These are phyloP conservation scores for Ochetophila trinervis DNA, from an alignment of 306 rosid genomes.

Conservation along the genomic window DNA sequence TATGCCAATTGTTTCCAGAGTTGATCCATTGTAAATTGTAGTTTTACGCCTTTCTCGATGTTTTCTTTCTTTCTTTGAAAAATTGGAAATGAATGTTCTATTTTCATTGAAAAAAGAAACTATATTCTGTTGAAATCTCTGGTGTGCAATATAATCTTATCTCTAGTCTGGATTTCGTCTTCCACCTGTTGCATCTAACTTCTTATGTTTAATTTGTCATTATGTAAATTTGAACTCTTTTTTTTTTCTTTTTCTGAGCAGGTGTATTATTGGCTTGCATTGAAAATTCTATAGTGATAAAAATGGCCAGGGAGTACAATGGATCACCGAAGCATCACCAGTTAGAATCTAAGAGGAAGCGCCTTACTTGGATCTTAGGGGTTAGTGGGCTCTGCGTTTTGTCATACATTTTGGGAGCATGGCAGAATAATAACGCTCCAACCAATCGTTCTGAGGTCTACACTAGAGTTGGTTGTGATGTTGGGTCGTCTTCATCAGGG, in stretches of 20 bases:
- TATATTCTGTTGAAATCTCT: no score
- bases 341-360: constrained; percentile 61
- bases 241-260: background rate
- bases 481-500: constrained; percentile 2
- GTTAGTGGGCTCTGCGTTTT: constrained; percentile 73
- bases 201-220: no score
- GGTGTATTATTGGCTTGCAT: background rate
- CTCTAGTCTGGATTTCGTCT: no score
- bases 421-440: constrained; percentile 49
- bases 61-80: no score
- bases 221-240: no score
- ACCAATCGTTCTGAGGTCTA: constrained; percentile 44
- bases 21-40: no score
- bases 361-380: constrained; percentile 69
- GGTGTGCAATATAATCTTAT: no score
- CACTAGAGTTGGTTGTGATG: constrained; percentile 48
- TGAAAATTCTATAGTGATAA: background rate
- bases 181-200: no score
- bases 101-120: no score
- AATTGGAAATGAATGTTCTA: no score
- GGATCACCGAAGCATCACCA: constrained; percentile 91
- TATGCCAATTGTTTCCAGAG: no score
- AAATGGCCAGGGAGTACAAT: constrained; percentile 74
- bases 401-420: constrained; percentile 72
- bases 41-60: no score